Evolutionary conservation across 345 rosid species (phyloP).

Genomic region (Euphorbia pulcherrima): DNA sequence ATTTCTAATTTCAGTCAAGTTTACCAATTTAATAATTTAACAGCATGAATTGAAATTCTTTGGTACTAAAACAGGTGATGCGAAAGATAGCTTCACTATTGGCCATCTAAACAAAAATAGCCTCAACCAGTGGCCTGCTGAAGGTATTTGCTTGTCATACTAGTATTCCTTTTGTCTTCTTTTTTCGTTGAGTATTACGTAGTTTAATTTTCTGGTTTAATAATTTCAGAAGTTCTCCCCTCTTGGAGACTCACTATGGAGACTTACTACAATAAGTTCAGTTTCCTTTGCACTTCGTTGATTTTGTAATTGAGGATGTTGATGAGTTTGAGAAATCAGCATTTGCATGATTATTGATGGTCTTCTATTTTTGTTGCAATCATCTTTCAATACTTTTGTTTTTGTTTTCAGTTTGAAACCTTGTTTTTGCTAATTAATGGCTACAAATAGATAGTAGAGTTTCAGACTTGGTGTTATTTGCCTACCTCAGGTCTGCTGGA

Average conservation of each 20-base stretch:
- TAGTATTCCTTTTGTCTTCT: too few species aligned
- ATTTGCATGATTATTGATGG: too few species aligned
- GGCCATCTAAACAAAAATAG: constrained; percentile 47
- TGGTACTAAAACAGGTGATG: constrained; percentile 50
- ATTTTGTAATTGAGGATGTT: neutral
- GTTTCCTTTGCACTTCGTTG: neutral
- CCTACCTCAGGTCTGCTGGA: constrained; percentile 50
- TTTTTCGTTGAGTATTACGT: constrained; percentile 6
- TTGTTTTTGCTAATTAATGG: too few species aligned
- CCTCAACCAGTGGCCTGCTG: constrained; percentile 69
- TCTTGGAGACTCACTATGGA: constrained; percentile 66
- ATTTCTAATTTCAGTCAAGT: neutral
- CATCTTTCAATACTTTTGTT: too few species aligned
- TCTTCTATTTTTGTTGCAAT: too few species aligned
- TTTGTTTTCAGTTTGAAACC: neutral
- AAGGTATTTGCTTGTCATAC: constrained; percentile 40
- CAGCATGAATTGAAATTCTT: too few species aligned
- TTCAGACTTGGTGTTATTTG: constrained; percentile 5
- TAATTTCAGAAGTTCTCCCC: constrained; percentile 55
- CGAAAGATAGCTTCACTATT: constrained; percentile 63
- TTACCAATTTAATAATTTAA: neutral
- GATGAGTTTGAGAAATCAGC: too few species aligned
- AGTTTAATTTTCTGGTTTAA: constrained; percentile 16
- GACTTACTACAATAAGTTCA: constrained; percentile 46
- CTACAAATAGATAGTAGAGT: neutral